Conservation (phyloP, 2,329 filamentous ascomycete species). For the Alternaria sp. region DNA sequence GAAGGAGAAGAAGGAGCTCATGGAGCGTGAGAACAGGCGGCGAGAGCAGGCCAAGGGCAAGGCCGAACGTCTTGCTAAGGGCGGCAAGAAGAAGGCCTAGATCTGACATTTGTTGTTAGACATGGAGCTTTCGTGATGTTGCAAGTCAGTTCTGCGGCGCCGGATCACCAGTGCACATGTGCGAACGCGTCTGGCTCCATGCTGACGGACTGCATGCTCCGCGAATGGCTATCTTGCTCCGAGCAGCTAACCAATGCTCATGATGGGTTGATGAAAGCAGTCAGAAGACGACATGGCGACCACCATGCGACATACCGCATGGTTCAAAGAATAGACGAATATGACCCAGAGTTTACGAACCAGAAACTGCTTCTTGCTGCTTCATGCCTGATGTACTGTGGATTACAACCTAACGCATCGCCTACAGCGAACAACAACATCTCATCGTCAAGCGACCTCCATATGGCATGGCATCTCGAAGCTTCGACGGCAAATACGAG, state of each 20-base stretch:
- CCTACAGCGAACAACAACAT: not conserved
- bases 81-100: constrained; percentile 51
- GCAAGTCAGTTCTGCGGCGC: not conserved
- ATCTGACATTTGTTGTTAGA: not conserved
- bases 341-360: constrained; percentile 7
- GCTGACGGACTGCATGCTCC: constrained; percentile 36
- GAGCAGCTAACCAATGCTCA: constrained; percentile 7
- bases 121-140: not conserved
- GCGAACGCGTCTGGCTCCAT: constrained; percentile 25
- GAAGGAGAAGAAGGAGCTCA: constrained; percentile 63
- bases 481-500: constrained; percentile 15
- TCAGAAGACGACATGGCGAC: constrained; percentile 14
- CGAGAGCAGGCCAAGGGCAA: constrained; percentile 56
- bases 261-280: constrained; percentile 16
- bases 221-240: constrained; percentile 26
- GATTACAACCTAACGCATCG: not conserved
- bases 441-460: not conserved
- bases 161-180: not conserved
- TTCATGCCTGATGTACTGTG: not conserved
- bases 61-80: constrained; percentile 55
- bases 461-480: constrained; percentile 2
- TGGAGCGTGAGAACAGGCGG: constrained; percentile 59
- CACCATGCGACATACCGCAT: constrained; percentile 6
- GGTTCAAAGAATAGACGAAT: constrained; percentile 16
- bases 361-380: constrained; percentile 3